Evolutionary conservation across 2,329 filamentous ascomycete genomes (phyloP), one percentile per base, ranked within the genome.

Genomic region (Geosmithia morbida): DNA sequence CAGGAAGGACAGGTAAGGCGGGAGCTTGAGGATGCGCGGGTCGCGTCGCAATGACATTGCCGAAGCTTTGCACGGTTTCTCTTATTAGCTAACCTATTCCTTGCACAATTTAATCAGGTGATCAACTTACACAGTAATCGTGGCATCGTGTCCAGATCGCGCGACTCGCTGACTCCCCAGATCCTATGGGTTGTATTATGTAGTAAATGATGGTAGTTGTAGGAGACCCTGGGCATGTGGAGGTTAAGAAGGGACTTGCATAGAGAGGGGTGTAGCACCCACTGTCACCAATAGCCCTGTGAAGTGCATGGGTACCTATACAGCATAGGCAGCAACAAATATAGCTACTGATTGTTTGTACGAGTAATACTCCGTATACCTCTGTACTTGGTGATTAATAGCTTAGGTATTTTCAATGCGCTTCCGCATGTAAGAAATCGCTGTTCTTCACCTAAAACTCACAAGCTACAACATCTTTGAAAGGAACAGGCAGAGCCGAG

Each of bases 1-100:
- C 41, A 94, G 69, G 46, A 87, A 74, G 33, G 90, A 96, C 33
- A 97, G 69, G 67, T 94, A 90, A 14, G 88, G 87, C 41, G 90
- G 89, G 17, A 94, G 67, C 66, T 85, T 86, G 53, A 92, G 77
- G 49, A 95, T 71, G 54, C 85, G 79, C 56, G 86, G 84, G 63
- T 95, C 85, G 64, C 80, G 81, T 60, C 87, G 83, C 59, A 95
- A 71, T 56, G 77, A 76, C 56, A 85, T 66, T 52, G 81, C 71
- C 57, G 82, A 70, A 53, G 75, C 75, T 79, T 50, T 7, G 20
- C 16, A n/a, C 13, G 42, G n/a, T 18, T 18, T 22, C 14, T 18
- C n/a, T 43, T 43, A 19, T 43, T 19, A 43, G 41, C 14, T 20
- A 16, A 16, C 6, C 22, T 8, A 19, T n/a, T 22, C 6, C 41